Conservation (phyloP, 345 rosid species). For the Schrenkiella parvula region DNA sequence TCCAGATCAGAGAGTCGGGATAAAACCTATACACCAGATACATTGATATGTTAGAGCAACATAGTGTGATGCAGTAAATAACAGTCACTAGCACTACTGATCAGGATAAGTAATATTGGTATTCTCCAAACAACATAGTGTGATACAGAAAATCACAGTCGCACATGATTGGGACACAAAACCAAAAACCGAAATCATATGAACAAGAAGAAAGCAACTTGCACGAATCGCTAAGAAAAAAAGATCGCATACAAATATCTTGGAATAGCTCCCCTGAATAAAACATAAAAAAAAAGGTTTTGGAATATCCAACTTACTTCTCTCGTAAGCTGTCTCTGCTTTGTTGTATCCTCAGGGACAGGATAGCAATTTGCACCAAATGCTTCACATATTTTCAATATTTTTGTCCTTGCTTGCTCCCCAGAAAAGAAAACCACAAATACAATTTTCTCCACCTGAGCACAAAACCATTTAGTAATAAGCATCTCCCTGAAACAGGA, state of each 20-base stretch:
- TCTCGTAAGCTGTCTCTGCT: slow-evolving; percentile 85
- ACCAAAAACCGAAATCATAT: background rate
- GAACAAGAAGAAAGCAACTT: slow-evolving; percentile 13
- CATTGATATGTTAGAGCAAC: background rate
- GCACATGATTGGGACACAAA: background rate
- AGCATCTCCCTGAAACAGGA: slow-evolving; percentile 13
- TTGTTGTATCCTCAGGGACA: slow-evolving; percentile 81
- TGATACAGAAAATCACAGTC: slow-evolving; percentile 5
- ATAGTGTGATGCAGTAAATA: background rate
- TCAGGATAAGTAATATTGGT: background rate
- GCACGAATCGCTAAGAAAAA: background rate
- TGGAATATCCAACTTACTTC: slow-evolving; percentile 57
- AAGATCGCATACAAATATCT: background rate
- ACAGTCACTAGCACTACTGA: slow-evolving; percentile 9
- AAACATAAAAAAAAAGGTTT: background rate
- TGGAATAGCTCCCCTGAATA: background rate
- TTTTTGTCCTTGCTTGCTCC: slow-evolving; percentile 90
- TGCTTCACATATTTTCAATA: slow-evolving; percentile 89
- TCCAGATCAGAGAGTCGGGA: slow-evolving; percentile 91
- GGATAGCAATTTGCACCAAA: slow-evolving; percentile 97
- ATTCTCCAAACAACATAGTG: background rate
- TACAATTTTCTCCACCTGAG: slow-evolving; percentile 78
- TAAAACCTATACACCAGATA: slow-evolving; percentile 53
- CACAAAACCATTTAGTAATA: slow-evolving; percentile 1
- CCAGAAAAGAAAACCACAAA: slow-evolving; percentile 96